Base-by-base conservation (phyloP, 2,329 filamentous ascomycete genomes). In the Diaporthe sp. region DNA sequence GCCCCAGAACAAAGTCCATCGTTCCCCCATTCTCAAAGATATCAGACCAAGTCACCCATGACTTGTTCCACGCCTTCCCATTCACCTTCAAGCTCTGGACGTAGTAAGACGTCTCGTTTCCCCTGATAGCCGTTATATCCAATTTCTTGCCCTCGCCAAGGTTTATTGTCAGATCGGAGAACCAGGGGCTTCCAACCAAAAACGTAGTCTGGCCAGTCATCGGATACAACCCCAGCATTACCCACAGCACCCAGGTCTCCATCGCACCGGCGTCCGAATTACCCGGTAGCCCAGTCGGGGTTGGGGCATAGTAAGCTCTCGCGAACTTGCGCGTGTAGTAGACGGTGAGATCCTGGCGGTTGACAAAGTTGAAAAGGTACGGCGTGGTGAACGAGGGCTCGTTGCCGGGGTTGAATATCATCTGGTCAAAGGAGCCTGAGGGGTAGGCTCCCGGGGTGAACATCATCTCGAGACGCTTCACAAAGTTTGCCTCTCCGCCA, bases 261-360 rank as follows among this genome's bases (percentile, higher is more conserved):
- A 94, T 94, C 19, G 93, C 91, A 9, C 93, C 93, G 2, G 92
- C 92, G 81, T 94, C 93, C 59, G 89, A 91, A 82, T 94, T 94
- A 0, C 93, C 93, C 0, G 93, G 93, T 0, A 94, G 85, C 0
- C 93, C 93, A 10, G 79, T 80, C 0, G 86, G 84, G 0, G 88
- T 88, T 1, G 88, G 85, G 67, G 85, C 86, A 82, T 93, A 94
- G 83, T 90, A 91, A 19, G 85, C 82, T 77, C 91, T 89, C 42
- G 92, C 92, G 61, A 92, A 86, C 72, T 84, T 85, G 68, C 93
- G 89, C 59, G 89, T 90, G 76, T 89, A 87, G 74, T 87, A 81
- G 25, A 94, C 92, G 4, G 88, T 88, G 42, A 91, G 87, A 78
- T 92, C 89, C 79, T 93, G 92, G 61, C 90, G 88, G 75, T 89